Percentiles rank a stretch among this genome's conserved stretches.
phyloP scores from a whole-genome alignment of 768 basidiomycete genomes.

The Dioszegia crocea region DNA sequence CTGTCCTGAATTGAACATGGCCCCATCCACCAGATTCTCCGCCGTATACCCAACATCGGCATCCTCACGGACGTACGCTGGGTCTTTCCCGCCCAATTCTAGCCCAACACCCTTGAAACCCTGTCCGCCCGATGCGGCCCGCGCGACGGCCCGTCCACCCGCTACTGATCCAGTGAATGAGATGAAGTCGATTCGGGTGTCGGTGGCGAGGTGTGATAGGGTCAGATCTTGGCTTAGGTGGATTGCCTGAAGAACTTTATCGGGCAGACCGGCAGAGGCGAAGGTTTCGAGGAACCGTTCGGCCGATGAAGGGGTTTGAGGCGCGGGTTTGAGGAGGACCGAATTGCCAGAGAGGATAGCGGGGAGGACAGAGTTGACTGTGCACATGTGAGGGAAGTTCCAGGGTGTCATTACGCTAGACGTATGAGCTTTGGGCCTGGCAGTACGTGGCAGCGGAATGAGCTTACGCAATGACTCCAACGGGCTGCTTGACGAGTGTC shows the following conservation, averaged over 20 bases:
- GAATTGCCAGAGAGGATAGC: constrained; percentile 83
- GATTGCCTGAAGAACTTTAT: constrained; percentile 58
- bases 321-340: constrained; percentile 89
- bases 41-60: constrained; percentile 78
- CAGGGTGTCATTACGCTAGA: constrained; percentile 74
- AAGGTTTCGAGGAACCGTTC: constrained; percentile 72
- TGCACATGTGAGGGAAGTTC: constrained; percentile 89
- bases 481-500: constrained; percentile 74
- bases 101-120: constrained; percentile 84
- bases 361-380: constrained; percentile 87
- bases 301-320: constrained; percentile 86
- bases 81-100: constrained; percentile 97
- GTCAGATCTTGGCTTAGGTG: constrained; percentile 51
- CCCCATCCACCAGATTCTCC: constrained; percentile 84
- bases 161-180: constrained; percentile 85
- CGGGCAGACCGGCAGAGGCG: constrained; percentile 70
- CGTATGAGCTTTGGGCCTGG: not conserved
- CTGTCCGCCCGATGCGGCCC: constrained; percentile 61
- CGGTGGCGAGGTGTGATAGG: constrained; percentile 63
- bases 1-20: constrained; percentile 96
- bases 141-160: constrained; percentile 70
- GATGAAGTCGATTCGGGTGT: constrained; percentile 70
- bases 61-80: constrained; percentile 87
- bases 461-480: constrained; percentile 70
- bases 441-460: no score